Base-by-base conservation (phyloP, 148 eudicot genomes). In the Fagopyrum tataricum region DNA sequence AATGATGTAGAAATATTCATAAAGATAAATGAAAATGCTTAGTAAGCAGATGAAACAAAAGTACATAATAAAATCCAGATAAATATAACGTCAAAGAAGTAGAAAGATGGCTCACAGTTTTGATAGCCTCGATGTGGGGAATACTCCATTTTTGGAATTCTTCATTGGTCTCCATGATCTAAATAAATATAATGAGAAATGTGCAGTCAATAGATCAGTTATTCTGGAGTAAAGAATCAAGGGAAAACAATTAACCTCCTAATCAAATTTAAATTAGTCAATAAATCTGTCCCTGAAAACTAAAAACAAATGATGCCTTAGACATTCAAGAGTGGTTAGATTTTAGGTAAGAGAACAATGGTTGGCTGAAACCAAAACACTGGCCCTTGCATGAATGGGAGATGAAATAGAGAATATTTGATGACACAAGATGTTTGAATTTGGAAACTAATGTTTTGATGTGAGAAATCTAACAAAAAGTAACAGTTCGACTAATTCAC, bases 111-210 rank as follows among this genome's bases (percentile, higher is more conserved):
- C 96, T 86, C 83, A 92, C 96, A 66, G 85, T 84, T 87, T 86
- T 88, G 10, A 92, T 71, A 2, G 84, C 87, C 78, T 86, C 96
- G 67, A 90, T 52, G 67, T 90, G 93, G 72, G 96, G 97, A 76
- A 79, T 84, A 74, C 90, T 91, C 97, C 97, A 92, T 39, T 77
- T 81, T 79, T 80, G 86, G 73, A 86, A 85, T 76, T 89, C 88
- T 9, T 78, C 85, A 79, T 88, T 92, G 84, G 88, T 88, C 82
- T 90, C 96, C 75, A 75, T 42, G 20, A 86, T 82, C 97, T 92
- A 15, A 44, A 20, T 43, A 43, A 11, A 6, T n/a, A 58, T 15
- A 9, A 46, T 1, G 43, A 64, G 41, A 13, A 61, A 62, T 62
- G 13, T 64, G 69, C 43, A 31, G 43, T 26, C 69, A 37, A 4